phyloP scores from a whole-genome alignment of 805 yeast genomes.

The Candida jianshihensis region DNA sequence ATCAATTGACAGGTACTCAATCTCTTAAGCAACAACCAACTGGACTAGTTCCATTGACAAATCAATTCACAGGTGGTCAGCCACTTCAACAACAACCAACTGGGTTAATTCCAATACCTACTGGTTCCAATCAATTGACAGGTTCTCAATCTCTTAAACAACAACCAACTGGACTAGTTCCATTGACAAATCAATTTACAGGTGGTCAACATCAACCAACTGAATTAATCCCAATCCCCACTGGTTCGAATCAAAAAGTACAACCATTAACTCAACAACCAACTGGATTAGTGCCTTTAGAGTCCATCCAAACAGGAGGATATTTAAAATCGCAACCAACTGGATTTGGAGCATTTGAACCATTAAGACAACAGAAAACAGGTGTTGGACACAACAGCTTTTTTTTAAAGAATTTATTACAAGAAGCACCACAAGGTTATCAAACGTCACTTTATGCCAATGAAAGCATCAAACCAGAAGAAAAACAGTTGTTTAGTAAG shows the following conservation, averaged over 20 bases:
- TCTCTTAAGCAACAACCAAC: constrained; percentile 7
- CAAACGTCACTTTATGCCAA: constrained; percentile 25
- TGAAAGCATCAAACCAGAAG: constrained; percentile 67
- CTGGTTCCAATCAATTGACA: constrained; percentile 6
- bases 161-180: constrained; percentile 40
- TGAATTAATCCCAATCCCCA: constrained; percentile 42
- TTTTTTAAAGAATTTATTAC: constrained; percentile 46
- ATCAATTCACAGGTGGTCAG: constrained; percentile 12
- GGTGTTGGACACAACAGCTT: constrained; percentile 38
- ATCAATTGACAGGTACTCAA: constrained; percentile 6
- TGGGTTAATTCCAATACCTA: constrained; percentile 11
- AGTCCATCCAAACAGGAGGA: constrained; percentile 13
- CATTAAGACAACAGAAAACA: constrained; percentile 36
- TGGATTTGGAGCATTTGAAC: constrained; percentile 31
- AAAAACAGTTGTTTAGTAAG: constrained; percentile 77
- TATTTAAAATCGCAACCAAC: constrained; percentile 55
- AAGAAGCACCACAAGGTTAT: constrained; percentile 38
- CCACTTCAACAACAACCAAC: constrained; percentile 5
- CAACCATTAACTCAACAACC: constrained; percentile 26
- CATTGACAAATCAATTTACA: constrained; percentile 24
- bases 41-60: constrained; percentile 13
- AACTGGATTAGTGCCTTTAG: constrained; percentile 27
- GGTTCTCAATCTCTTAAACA: constrained; percentile 37
- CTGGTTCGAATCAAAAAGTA: constrained; percentile 7
- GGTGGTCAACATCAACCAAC: constrained; percentile 41